Evolutionary conservation across 495 filamentous ascomycete genomes (phyloP), one percentile per base, ranked within the genome.

Genomic region (Beverwykella pulmonaria): DNA sequence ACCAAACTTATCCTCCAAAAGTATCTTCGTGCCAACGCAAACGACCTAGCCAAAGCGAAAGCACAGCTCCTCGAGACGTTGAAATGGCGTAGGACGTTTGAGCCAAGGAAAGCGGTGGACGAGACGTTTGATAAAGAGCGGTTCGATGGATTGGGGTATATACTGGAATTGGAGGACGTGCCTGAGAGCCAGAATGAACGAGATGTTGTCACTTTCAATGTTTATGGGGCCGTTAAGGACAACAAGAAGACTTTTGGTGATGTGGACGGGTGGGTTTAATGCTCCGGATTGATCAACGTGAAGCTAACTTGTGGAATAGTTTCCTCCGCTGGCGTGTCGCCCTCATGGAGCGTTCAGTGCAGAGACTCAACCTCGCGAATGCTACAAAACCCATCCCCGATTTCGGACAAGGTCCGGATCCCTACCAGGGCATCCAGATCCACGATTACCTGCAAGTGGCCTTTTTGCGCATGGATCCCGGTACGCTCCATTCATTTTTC

Each of bases 1-100:
- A 93, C 88, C n/a, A 85, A 86, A 70, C 86, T 95, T 63, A 83
- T 97, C 49, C 76, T 96, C 55, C 91, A 95, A 73, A 97, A 96
- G 79, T 96, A 92, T 77, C 84, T 97, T 30, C 89, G 92, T 61
- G 92, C 92, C 69, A 96, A 95, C 72, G 83, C 87, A 52, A 88
- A 90, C 47, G 86, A 93, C 68, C 71, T 92, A 2, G 79, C 78
- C 56, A 85, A 86, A 65, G 91, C 92, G 1, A 84, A 85, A 67
- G 82, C 86, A 30, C 92, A 96, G 78, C 84, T 97, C 25, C 82
- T 78, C 65, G 87, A 88, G 72, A 91, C 92, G 1, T 79, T 96
- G 14, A 81, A 88, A 53, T 97, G 91, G 91, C 86, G 92, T 39
- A 88, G 87, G 75, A 74, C 87, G 75, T 83, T 82, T 58, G 72